Evolutionary conservation across 495 filamentous ascomycete species (phyloP), one percentile per base, ranked within the genome.

Genomic region (Aeminium ludgeri): DNA sequence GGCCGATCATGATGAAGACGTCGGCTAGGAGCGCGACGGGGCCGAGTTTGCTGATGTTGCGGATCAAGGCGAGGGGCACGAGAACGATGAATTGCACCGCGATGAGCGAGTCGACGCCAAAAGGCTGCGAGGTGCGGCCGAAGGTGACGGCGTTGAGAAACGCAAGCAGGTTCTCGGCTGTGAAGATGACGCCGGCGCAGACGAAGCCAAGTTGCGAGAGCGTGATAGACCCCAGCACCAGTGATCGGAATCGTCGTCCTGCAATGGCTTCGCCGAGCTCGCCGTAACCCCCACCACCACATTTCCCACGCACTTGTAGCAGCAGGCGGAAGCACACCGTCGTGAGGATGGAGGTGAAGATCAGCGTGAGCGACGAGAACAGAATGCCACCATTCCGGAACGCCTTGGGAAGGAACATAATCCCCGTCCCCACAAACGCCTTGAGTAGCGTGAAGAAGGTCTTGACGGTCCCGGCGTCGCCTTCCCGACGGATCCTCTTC

Each of bases 391-490:
- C 75, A 47, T 78, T 78, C 47, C 65, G 65, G 52, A 78, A 80
- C 1, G 75, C 75, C 44, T 75, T 77, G 10, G 75, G 75, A 15
- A 80, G 56, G 49, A 78, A 78, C 70, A 78, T 73, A 55, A 78
- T 75, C 16, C 74, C 74, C 0, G 74, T 78, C 15, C 74, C 74
- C 36, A 78, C 57, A 45, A 78, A 78, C 2, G 74, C 72, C 45
- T 80, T 80, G 15, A 79, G 44, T 18, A 78, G 54, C 2, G 74
- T 78, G 50, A 81, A 79, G 56, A 81, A 80, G 5, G 78, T 72
- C 56, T 73, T 73, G 12, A 58, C 50, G 12, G 66, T 70, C n/a
- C 64, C 65, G 0, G 77, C 73, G 52, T 73, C 69, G 5, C 69
- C 74, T 3, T 64, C 58, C 20, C 58, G 63, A 13, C 30, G 50